Conservation (phyloP, 2,329 filamentous ascomycete genomes). For the Anthostomella pinea region DNA sequence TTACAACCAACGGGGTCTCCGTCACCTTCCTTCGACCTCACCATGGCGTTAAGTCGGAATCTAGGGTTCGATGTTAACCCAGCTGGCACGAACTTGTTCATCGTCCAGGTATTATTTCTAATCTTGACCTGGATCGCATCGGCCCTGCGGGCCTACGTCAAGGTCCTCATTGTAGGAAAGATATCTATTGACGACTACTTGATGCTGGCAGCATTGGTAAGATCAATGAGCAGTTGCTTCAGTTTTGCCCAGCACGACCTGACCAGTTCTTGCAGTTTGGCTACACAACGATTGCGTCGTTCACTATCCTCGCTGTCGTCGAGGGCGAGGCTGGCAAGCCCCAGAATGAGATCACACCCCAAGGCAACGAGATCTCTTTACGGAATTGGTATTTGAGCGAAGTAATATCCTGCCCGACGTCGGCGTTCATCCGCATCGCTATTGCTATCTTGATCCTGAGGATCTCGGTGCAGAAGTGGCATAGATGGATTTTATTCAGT, state of each 20-base stretch:
- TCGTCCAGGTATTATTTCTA: conserved; percentile 30
- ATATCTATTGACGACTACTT: conserved; percentile 46
- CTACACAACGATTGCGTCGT: conserved; percentile 32
- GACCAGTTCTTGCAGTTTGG: conserved; percentile 31
- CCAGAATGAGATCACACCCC: conserved; percentile 15
- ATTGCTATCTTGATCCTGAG: conserved; percentile 41
- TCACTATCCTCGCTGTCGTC: conserved; percentile 33
- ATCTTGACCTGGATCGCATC: conserved; percentile 36
- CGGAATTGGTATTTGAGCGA: conserved; percentile 40
- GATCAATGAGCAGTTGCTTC: conserved; percentile 1
- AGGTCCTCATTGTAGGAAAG: conserved; percentile 40
- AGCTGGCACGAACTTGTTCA: conserved; percentile 21
- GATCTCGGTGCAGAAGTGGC: conserved; percentile 33
- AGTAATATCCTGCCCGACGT: conserved; percentile 39
- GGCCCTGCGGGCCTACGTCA: conserved; percentile 43
- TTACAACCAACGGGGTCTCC: background rate
- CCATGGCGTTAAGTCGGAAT: conserved; percentile 13
- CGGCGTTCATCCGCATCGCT: conserved; percentile 38
- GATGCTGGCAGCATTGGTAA: conserved; percentile 45
- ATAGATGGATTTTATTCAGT: conserved; percentile 34
- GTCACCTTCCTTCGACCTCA: background rate
- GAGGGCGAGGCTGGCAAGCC: conserved; percentile 30
- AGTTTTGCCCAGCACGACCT: conserved; percentile 1
- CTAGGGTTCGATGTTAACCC: conserved; percentile 24
- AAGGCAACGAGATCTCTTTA: conserved; percentile 29